Evolutionary conservation across 2,329 filamentous ascomycete species (phyloP), one percentile per base, ranked within the genome.

Genomic region (Cercospora sp.): DNA sequence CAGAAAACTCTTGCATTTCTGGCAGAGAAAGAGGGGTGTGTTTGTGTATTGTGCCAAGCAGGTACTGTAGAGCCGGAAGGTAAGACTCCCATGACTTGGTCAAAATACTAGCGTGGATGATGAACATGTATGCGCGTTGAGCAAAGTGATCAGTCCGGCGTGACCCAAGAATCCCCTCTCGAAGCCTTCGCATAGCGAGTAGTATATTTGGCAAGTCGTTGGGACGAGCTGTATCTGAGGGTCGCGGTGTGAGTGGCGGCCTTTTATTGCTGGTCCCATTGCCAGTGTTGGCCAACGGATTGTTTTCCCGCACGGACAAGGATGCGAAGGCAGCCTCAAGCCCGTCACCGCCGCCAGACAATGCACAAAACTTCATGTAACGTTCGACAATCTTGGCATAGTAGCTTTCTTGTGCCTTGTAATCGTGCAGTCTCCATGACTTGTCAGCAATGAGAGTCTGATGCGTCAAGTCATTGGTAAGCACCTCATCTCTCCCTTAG

Each of bases 111-210:
- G 94, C 85, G 64, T 94, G 90, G 74, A 96, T 92, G 75, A 92
- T 93, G 83, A 98, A 98, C 70, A 96, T 88, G 80, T 98, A 97
- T 16, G 90, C 92, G 73, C 93, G 89, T n/a, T 91, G 88, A 1
- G 94, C 90, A 79, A 99, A 99, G 63, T 87, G 84, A 76, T 97
- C 91, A 39, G 85, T 83, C 20, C 94, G 88, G 63, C 89, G 87
- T 8, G 91, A 89, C 12, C 92, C 92, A 2, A 96, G 87, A 59
- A 98, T 90, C 26, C 90, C 94, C 82, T 99, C 95, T 66, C 95
- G 89, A 33, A 99, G 87, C 79, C 97, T 98, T 70, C 95, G 90
- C 77, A 98, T 89, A 3, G 94, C 92, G 75, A 91, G 87, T 64
- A 97, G 85, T 63, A 98, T 88, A 20, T 87, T 87, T 2, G 90